phyloP scores from a whole-genome alignment of 257 asterid genomes.

The Phtheirospermum japonicum region DNA sequence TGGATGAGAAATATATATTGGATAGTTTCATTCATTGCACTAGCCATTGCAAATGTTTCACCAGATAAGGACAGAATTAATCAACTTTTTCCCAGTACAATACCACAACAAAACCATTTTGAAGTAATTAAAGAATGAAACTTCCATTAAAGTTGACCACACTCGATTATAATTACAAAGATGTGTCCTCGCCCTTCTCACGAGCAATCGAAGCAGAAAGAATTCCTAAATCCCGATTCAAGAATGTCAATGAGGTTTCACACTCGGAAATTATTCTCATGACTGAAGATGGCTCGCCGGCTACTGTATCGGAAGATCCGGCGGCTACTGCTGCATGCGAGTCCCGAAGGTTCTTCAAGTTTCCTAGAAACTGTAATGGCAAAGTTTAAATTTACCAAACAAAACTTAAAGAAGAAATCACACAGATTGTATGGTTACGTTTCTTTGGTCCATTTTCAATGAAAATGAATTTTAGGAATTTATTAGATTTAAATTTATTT shows the following conservation, averaged over 20 bases:
- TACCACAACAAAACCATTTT: background rate
- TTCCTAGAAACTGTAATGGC: conserved; percentile 68
- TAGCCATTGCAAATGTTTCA: conserved; percentile 15
- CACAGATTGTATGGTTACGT: background rate
- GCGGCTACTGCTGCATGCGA: conserved; percentile 87
- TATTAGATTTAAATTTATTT: background rate
- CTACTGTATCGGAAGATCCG: conserved; percentile 78
- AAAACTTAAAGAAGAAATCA: conserved; percentile 13
- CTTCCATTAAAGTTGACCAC: conserved; percentile 7
- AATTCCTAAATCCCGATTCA: conserved; percentile 86
- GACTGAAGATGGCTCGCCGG: conserved; percentile 87
- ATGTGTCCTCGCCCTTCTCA: conserved; percentile 58
- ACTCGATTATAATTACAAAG: conserved; percentile 29
- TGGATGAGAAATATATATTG: no score
- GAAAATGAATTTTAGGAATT: conserved; percentile 7
- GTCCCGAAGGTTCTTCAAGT: conserved; percentile 92
- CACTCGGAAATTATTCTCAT: conserved; percentile 89
- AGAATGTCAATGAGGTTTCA: conserved; percentile 75
- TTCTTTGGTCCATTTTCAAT: background rate
- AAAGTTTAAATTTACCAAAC: conserved; percentile 4
- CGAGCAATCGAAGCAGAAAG: conserved; percentile 94
- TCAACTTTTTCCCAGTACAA: background rate
- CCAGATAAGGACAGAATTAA: conserved; percentile 14
- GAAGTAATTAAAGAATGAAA: conserved; percentile 28
- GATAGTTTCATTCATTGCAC: conserved; percentile 25